Evolutionary conservation across 73 alveolate genomes (phyloP), one percentile per base, ranked within the genome.

Genomic region (Loxodes magnus): DNA sequence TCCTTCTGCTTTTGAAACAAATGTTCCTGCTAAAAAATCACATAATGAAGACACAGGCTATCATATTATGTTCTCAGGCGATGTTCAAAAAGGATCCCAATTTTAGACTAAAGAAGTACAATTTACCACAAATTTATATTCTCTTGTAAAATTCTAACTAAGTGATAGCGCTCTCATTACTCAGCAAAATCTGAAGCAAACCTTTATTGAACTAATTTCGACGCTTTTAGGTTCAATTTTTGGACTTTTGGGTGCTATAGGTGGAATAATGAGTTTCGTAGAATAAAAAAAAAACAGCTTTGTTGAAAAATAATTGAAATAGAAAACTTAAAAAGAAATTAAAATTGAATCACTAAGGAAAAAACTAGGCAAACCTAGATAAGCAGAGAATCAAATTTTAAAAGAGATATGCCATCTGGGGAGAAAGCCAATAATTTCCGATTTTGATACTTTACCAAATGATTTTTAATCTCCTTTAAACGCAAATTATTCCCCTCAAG

Each of bases 201-300:
- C 59, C 0, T 46, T 14, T 37, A n/a, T 46, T 1, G 14, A 22
- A 10, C 27, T 46, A 1, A 46, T 46, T 2, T 12, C 43, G 1
- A 41, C 52, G 1, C 2, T 46, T n/a, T 41, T 46, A 10, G 59
- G 59, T 2, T 46, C 59, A 22, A 25, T 46, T n/a, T 46, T 46
- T 24, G 59, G 59, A 2, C 59, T 46, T 2, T 1, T 46, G 34
- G 59, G 59, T 25, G 26, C 39, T 10, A 12, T 46, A 2, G 39
- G 35, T 1, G 26, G 35, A 46, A 41, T 23, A 10, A 46, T 46
- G 59, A 41, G 14, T 25, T 46, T 46, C 17, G 15, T 25, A 1
- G 59, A 46, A 2, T 16, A 23, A 33, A 33, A 33, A n/a, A 33
- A n/a, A 33, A 16, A 33, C n/a, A n/a, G n/a, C n/a, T n/a, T n/a